These are phyloP conservation scores for Clarireedia homoeocarpa DNA, from an alignment of 2,329 filamentous ascomycete genomes.

Conservation along the genomic window DNA sequence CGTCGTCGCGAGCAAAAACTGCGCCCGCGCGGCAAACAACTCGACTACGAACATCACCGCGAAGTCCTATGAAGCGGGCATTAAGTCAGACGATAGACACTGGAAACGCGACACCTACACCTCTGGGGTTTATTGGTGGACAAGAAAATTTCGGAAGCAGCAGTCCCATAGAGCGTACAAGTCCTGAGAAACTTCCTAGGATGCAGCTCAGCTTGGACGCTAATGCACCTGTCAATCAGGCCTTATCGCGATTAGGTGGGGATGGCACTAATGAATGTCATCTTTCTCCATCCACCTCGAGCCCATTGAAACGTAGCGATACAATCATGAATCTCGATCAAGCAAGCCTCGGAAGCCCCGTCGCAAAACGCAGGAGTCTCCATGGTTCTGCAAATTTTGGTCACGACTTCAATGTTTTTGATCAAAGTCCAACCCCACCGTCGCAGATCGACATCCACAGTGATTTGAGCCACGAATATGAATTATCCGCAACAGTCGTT, in stretches of 20 bases:
- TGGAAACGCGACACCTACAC: slow-evolving; percentile 53
- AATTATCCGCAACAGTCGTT: slow-evolving; percentile 36
- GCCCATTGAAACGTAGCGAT: slow-evolving; percentile 87
- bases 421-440: slow-evolving; percentile 40
- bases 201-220: slow-evolving; percentile 41
- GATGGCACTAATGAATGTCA: slow-evolving; percentile 36
- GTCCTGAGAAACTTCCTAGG: slow-evolving; percentile 44
- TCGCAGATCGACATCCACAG: slow-evolving; percentile 46
- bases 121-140: slow-evolving; percentile 21
- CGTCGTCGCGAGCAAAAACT: slow-evolving; percentile 52
- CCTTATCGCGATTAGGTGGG: slow-evolving; percentile 41
- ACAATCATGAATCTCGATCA: slow-evolving; percentile 82
- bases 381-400: slow-evolving; percentile 63
- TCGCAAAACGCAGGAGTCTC: slow-evolving; percentile 83
- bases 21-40: slow-evolving; percentile 47
- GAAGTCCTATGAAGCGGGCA: slow-evolving; percentile 73
- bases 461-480: slow-evolving; percentile 44
- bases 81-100: slow-evolving; percentile 59
- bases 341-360: slow-evolving; percentile 70
- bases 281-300: slow-evolving; percentile 53
- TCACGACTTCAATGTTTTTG: slow-evolving; percentile 67
- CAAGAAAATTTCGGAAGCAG: slow-evolving; percentile 37
- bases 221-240: slow-evolving; percentile 41
- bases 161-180: slow-evolving; percentile 40
- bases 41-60: slow-evolving; percentile 63